These are phyloP conservation scores for Talaromyces sp. DNA, from an alignment of 2,329 filamentous ascomycete genomes.

Conservation along the genomic window DNA sequence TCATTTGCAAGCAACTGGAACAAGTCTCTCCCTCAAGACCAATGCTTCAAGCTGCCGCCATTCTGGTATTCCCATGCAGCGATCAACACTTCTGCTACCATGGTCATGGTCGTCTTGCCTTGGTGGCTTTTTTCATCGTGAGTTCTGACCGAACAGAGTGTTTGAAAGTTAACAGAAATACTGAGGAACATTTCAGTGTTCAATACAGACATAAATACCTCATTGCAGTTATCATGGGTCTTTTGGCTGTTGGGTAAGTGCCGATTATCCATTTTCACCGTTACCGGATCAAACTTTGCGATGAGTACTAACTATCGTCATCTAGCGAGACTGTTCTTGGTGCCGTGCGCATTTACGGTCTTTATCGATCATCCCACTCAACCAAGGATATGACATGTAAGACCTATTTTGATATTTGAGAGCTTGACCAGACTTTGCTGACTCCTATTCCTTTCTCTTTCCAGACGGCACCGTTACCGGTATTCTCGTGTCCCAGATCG, in stretches of 20 bases:
- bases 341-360: slow-evolving; percentile 11
- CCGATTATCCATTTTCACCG: background rate
- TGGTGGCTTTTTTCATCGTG: slow-evolving; percentile 15
- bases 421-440: background rate
- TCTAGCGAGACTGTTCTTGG: background rate
- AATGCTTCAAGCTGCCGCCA: slow-evolving; percentile 12
- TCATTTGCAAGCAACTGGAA: slow-evolving; percentile 12
- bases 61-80: slow-evolving; percentile 13
- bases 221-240: slow-evolving; percentile 10
- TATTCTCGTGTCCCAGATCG: slow-evolving; percentile 10
- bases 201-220: slow-evolving; percentile 9
- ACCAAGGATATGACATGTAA: slow-evolving; percentile 7
- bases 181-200: background rate
- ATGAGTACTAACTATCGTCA: background rate
- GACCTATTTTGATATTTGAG: background rate
- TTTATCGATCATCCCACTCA: slow-evolving; percentile 1
- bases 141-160: background rate
- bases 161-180: no score
- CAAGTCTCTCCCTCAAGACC: background rate
- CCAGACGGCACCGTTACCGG: slow-evolving; percentile 3
- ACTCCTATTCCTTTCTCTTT: background rate
- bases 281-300: background rate
- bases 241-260: slow-evolving; percentile 1
- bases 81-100: slow-evolving; percentile 7
- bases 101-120: slow-evolving; percentile 7